Evolutionary conservation across 169 alveolate species (phyloP).

Genomic region (Neospora caninum): DNA sequence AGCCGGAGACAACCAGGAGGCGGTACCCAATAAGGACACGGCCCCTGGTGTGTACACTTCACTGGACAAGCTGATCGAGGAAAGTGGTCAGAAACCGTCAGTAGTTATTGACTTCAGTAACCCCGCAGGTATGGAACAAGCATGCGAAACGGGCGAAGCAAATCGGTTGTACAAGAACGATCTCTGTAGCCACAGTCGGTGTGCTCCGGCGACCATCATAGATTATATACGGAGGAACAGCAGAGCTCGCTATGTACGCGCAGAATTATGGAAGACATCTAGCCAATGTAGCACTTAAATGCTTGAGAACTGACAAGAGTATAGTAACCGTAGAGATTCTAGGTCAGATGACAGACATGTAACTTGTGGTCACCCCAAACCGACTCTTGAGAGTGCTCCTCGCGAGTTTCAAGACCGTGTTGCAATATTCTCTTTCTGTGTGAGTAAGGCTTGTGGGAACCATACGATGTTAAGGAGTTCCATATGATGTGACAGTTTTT

Average conservation of each 20-base stretch:
- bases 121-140: neutral
- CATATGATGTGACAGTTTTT: too few species aligned
- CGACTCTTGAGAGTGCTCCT: neutral
- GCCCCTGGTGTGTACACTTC: neutral
- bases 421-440: neutral
- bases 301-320: too few species aligned
- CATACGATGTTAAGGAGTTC: too few species aligned
- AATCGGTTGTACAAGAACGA: neutral
- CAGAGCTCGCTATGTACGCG: too few species aligned
- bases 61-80: constrained; percentile 7
- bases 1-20: neutral
- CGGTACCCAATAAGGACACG: neutral
- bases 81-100: neutral
- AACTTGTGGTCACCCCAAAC: too few species aligned
- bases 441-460: neutral
- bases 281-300: too few species aligned
- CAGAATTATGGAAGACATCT: too few species aligned
- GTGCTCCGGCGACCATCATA: neutral
- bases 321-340: too few species aligned
- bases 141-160: neutral
- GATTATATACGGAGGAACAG: neutral
- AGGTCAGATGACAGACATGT: too few species aligned
- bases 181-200: neutral
- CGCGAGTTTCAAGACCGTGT: neutral
- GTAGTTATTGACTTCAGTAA: constrained; percentile 18